These are phyloP conservation scores for Beauveria pseudobassiana DNA, from an alignment of 2,329 filamentous ascomycete species.

Conservation along the genomic window DNA sequence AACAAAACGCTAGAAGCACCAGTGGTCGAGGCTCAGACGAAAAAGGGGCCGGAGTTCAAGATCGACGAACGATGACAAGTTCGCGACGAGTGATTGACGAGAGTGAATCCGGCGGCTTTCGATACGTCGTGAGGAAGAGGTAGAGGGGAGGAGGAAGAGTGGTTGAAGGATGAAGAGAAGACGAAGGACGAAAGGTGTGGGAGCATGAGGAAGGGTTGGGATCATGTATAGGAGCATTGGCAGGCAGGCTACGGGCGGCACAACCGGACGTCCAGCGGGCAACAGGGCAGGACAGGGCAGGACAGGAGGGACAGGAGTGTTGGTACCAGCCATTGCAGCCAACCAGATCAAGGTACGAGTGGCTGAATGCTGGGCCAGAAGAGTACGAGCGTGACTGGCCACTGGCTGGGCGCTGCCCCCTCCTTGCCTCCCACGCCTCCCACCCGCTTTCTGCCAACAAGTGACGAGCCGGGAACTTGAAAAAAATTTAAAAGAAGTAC, in stretches of 20 bases:
- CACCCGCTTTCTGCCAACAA: not conserved
- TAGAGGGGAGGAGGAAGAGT: conserved; percentile 16
- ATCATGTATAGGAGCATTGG: conserved; percentile 2
- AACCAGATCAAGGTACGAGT: not conserved
- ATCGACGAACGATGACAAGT: conserved; percentile 22
- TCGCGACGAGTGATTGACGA: conserved; percentile 8
- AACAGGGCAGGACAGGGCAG: not conserved
- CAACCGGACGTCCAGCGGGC: conserved; percentile 13
- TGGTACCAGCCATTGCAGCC: not conserved
- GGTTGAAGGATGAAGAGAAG: conserved; percentile 16
- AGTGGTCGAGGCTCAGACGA: conserved; percentile 21
- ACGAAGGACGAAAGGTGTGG: conserved; percentile 16
- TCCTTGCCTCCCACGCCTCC: not conserved
- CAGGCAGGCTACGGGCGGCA: conserved; percentile 19
- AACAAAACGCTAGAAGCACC: conserved; percentile 20
- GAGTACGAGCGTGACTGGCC: no score
- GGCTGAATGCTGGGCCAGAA: not conserved
- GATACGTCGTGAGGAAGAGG: conserved; percentile 23
- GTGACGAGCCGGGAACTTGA: not conserved
- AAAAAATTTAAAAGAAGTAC: no score
- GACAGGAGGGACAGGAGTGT: not conserved
- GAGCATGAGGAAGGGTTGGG: conserved; percentile 16
- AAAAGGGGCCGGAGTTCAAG: conserved; percentile 22
- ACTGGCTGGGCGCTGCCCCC: not conserved
- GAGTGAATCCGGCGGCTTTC: conserved; percentile 21